Conservation (phyloP, 192 early-diverging fungal species). For the Coemansia sp. region DNA sequence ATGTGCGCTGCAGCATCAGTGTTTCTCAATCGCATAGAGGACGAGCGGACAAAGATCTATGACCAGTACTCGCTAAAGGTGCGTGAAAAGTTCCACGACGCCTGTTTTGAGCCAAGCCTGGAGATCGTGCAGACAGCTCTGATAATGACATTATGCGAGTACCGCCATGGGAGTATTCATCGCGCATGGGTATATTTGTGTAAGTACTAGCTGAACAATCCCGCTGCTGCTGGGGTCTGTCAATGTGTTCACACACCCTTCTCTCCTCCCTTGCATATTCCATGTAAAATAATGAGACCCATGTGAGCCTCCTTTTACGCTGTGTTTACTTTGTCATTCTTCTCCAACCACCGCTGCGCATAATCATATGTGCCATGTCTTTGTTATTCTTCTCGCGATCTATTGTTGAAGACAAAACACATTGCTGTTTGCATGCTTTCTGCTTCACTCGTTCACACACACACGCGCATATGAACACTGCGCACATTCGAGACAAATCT, state of each 20-base stretch:
- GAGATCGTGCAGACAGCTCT: constrained; percentile 56
- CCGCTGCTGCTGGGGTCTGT: background rate
- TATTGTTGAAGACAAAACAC: background rate
- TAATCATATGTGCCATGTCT: background rate
- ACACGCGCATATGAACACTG: too few species aligned
- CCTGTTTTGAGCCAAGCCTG: constrained; percentile 51
- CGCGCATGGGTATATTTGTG: constrained; percentile 55
- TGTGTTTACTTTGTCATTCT: background rate
- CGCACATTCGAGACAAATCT: too few species aligned
- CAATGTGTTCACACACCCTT: background rate
- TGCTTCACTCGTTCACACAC: background rate
- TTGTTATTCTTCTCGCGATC: background rate
- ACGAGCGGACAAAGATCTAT: constrained; percentile 48
- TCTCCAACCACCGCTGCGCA: background rate
- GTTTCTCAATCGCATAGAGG: constrained; percentile 51
- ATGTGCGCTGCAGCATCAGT: constrained; percentile 52
- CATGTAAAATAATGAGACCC: constrained; percentile 9
- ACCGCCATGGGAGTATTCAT: constrained; percentile 48
- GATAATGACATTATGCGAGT: constrained; percentile 57
- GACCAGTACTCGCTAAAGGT: constrained; percentile 48
- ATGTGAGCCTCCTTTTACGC: constrained; percentile 11
- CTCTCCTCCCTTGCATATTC: constrained; percentile 11
- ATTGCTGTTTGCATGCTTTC: background rate
- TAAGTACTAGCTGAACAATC: constrained; percentile 27
- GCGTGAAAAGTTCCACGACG: constrained; percentile 53